These are phyloP conservation scores for Trichoderma erinaceum DNA, from an alignment of 495 filamentous ascomycete species.

Conservation along the genomic window DNA sequence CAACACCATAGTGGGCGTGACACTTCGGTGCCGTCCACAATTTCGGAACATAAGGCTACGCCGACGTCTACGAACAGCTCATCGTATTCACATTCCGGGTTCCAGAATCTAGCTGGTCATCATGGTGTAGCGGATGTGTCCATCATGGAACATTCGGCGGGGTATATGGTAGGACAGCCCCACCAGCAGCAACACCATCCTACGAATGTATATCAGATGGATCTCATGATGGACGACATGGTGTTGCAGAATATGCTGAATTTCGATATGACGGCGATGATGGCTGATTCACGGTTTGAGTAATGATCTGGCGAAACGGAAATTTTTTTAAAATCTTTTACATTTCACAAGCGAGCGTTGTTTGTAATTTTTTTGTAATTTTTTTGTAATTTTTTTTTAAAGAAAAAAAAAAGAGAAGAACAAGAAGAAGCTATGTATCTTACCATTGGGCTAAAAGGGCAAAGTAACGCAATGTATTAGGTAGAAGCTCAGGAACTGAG, in stretches of 20 bases:
- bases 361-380: too few relatives aligned
- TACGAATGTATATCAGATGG: not conserved
- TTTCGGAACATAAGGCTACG: not conserved
- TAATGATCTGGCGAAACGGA: not conserved
- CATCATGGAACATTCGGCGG: not conserved
- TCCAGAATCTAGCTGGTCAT: not conserved
- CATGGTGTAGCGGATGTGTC: not conserved
- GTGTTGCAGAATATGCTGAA: constrained; percentile 9
- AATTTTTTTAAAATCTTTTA: not conserved
- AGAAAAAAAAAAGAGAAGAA: too few relatives aligned
- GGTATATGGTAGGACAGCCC: not conserved
- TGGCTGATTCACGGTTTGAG: not conserved
- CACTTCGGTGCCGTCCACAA: not conserved
- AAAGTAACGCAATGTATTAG: too few relatives aligned
- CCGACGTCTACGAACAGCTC: not conserved
- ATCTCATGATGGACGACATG: not conserved
- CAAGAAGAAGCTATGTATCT: too few relatives aligned
- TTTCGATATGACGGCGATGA: not conserved
- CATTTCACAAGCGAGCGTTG: not conserved
- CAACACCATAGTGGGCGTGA: not conserved
- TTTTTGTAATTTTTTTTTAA: too few relatives aligned
- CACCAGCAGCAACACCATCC: not conserved
- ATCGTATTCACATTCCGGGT: not conserved
- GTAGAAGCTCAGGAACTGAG: too few relatives aligned
- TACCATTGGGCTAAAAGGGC: too few relatives aligned